phyloP scores from a whole-genome alignment of 1,284 basidiomycete species.

The Takashimella tepidaria region DNA sequence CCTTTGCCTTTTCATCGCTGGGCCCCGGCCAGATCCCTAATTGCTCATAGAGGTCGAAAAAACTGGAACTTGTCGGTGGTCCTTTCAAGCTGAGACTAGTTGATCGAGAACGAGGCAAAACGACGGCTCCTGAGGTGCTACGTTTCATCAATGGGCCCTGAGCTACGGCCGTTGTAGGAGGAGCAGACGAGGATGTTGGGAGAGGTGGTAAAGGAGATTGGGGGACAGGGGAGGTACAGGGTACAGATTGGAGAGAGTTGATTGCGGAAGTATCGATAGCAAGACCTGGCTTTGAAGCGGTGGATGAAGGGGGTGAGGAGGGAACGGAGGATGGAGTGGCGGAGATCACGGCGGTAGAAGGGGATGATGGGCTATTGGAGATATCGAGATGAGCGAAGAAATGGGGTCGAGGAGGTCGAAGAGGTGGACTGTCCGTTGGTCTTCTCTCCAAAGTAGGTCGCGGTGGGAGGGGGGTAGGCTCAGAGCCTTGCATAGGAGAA shows the following conservation, averaged over 20 bases:
- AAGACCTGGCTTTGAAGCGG: conserved; percentile 8
- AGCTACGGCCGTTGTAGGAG: conserved; percentile 1
- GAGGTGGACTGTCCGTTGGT: conserved; percentile 26
- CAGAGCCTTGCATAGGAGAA: conserved; percentile 3
- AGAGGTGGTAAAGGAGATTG: conserved; percentile 12
- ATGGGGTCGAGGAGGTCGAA: conserved; percentile 32
- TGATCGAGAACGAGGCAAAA: conserved; percentile 30
- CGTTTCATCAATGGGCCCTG: conserved; percentile 11
- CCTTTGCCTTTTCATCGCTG: background rate
- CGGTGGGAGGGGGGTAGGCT: conserved; percentile 5
- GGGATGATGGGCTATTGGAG: background rate
- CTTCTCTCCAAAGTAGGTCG: conserved; percentile 11
- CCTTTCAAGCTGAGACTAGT: conserved; percentile 34
- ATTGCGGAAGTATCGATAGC: background rate
- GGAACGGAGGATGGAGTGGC: conserved; percentile 20
- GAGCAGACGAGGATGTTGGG: conserved; percentile 1
- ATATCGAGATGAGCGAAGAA: conserved; percentile 11
- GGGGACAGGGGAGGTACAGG: conserved; percentile 1
- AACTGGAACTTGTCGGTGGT: conserved; percentile 36
- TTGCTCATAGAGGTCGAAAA: conserved; percentile 43
- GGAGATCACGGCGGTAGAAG: conserved; percentile 19
- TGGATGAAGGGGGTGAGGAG: conserved; percentile 7
- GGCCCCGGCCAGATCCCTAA: conserved; percentile 37
- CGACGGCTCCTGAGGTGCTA: conserved; percentile 22
- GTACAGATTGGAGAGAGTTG: background rate